Conservation (phyloP, 345 rosid genomes). For the Eucalyptus erythrocorys region DNA sequence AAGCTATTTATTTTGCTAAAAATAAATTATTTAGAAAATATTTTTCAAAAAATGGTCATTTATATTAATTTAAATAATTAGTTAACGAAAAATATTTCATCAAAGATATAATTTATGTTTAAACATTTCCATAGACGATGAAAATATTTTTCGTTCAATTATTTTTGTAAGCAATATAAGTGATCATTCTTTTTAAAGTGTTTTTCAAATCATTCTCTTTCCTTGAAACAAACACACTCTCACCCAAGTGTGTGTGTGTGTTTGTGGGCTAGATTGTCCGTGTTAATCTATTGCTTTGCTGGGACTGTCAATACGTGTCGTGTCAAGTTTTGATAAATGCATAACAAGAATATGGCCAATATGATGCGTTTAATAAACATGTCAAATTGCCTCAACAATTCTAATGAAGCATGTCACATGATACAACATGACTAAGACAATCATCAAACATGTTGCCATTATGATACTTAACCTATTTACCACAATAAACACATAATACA, state of each 20-base stretch:
- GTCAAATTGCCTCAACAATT: not conserved
- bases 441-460: not conserved
- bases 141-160: too few species aligned
- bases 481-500: not conserved
- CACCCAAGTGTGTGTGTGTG: not conserved
- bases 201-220: not conserved
- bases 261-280: not conserved
- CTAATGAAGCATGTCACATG: not conserved
- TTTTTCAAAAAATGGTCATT: too few species aligned
- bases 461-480: not conserved
- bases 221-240: not conserved
- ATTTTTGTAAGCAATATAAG: too few species aligned
- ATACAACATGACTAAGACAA: not conserved
- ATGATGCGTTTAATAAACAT: not conserved
- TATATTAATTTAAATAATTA: too few species aligned
- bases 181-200: not conserved
- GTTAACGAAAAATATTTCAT: too few species aligned
- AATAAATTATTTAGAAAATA: accelerated
- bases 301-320: accelerated
- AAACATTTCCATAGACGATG: too few species aligned
- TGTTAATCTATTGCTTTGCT: not conserved
- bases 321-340: not conserved
- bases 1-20: too few species aligned
- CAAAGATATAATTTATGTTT: not conserved
- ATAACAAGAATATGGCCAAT: not conserved